These are phyloP conservation scores for Beauveria sp. DNA, from an alignment of 2,329 filamentous ascomycete genomes.

Conservation along the genomic window DNA sequence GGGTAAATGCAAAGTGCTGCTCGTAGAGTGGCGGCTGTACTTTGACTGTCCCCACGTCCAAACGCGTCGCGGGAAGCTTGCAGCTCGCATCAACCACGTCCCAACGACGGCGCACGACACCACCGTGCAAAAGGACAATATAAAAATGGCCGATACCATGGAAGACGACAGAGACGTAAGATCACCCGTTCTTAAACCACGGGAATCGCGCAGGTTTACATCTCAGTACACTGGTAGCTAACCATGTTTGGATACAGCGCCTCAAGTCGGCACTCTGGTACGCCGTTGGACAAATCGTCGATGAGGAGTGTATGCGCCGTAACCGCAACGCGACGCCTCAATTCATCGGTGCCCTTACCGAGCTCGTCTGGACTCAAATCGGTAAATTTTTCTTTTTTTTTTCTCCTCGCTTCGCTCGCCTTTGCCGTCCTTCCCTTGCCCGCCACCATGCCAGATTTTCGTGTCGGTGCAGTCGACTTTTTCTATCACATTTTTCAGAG, in stretches of 20 bases:
- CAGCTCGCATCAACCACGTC: neutral
- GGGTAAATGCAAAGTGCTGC: no score
- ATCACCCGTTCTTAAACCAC: neutral
- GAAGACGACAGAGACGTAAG: conserved; percentile 30
- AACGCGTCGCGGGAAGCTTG: conserved; percentile 1
- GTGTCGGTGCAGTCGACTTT: no score
- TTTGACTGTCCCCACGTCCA: neutral
- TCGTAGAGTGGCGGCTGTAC: neutral
- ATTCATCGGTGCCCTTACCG: conserved; percentile 79
- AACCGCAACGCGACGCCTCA: conserved; percentile 83
- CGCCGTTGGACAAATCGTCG: conserved; percentile 77
- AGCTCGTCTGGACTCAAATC: conserved; percentile 81
- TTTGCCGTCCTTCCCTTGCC: neutral
- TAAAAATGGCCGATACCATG: conserved; percentile 25
- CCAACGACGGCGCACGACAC: neutral
- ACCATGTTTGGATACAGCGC: conserved; percentile 41
- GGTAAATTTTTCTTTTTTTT: conserved; percentile 37
- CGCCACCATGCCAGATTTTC: neutral
- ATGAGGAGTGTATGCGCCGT: conserved; percentile 58
- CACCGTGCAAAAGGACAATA: neutral
- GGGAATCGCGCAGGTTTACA: neutral
- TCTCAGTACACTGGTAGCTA: neutral
- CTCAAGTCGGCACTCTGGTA: conserved; percentile 83
- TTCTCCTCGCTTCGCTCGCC: neutral
- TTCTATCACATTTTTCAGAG: no score